These are phyloP conservation scores for Papiliotrema nemorosa DNA, from an alignment of 1,284 basidiomycete species.

Conservation along the genomic window DNA sequence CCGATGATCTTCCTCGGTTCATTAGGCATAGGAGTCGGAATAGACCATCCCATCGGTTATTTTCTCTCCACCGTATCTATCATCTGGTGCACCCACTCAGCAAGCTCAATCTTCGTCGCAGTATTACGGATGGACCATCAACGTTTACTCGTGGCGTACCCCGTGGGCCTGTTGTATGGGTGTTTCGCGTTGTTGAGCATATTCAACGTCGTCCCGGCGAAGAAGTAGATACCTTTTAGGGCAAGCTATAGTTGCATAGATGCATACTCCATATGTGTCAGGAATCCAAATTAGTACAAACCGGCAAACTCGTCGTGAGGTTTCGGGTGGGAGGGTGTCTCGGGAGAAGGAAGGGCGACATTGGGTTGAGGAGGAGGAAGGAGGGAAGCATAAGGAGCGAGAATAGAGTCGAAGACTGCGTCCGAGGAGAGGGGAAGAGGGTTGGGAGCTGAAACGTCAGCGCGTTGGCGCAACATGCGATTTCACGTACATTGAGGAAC, in stretches of 20 bases:
- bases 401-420: constrained; percentile 44
- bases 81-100: constrained; percentile 91
- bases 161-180: constrained; percentile 83
- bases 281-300: constrained; percentile 25
- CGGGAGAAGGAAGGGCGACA: constrained; percentile 25
- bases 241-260: not conserved
- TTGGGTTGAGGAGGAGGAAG: constrained; percentile 31
- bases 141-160: constrained; percentile 87
- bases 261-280: not conserved
- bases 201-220: constrained; percentile 35
- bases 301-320: constrained; percentile 45
- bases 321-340: constrained; percentile 14
- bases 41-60: constrained; percentile 82
- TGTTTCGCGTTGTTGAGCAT: constrained; percentile 82
- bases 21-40: constrained; percentile 77
- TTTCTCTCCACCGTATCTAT: constrained; percentile 74
- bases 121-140: constrained; percentile 92
- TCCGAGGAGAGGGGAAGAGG: constrained; percentile 30
- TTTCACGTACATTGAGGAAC: constrained; percentile 51
- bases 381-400: constrained; percentile 43
- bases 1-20: constrained; percentile 96
- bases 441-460: not conserved
- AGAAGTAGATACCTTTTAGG: constrained; percentile 18
- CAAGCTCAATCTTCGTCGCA: constrained; percentile 88
- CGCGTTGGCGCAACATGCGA: not conserved